Evolutionary conservation across 345 rosid genomes (phyloP).

Genomic region (Eucalyptus polybractea): DNA sequence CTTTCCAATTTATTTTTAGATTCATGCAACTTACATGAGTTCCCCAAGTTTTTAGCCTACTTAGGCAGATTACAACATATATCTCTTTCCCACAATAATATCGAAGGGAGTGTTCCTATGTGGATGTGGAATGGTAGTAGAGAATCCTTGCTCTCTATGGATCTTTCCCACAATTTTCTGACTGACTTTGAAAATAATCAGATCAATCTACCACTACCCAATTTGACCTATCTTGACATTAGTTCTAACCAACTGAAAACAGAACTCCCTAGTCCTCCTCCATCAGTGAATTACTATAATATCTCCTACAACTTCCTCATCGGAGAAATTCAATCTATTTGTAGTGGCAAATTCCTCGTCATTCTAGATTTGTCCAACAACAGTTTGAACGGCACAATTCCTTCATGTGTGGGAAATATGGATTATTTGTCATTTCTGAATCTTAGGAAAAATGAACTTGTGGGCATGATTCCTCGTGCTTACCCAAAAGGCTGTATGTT

Average conservation of each 20-base stretch:
- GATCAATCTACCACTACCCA: background rate
- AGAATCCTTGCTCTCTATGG: accelerated
- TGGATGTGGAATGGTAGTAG: background rate
- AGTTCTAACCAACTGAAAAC: background rate
- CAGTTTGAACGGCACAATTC: background rate
- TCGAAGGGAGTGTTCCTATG: background rate
- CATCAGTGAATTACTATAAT: accelerated
- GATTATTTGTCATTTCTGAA: accelerated
- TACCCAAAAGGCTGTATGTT: background rate
- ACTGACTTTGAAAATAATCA: no score
- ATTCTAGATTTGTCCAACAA: background rate
- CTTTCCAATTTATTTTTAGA: no score
- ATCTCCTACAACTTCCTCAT: background rate
- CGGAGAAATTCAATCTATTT: background rate
- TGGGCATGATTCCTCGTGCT: background rate
- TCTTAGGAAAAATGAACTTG: background rate
- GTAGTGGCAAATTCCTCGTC: accelerated
- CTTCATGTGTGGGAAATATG: background rate
- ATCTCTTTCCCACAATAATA: background rate
- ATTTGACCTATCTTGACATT: accelerated
- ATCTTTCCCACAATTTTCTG: background rate
- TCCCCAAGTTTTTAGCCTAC: background rate
- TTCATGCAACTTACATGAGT: background rate
- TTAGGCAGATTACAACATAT: accelerated
- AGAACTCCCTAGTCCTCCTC: background rate